Conservation (phyloP, 768 basidiomycete genomes). For the Boletus eberwhitei region DNA sequence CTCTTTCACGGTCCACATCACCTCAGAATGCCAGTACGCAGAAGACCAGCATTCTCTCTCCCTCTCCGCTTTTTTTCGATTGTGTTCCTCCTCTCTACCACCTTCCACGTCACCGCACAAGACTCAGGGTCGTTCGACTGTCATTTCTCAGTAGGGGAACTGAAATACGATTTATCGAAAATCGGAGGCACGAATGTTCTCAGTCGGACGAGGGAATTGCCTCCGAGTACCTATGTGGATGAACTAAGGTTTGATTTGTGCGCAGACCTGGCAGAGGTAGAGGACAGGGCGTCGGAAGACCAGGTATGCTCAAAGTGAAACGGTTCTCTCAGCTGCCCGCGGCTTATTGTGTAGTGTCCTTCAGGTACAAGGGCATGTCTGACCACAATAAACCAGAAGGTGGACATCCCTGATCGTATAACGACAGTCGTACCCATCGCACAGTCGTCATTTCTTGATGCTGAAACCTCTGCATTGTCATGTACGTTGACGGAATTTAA, state of each 20-base stretch:
- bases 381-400: constrained; percentile 61
- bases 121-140: constrained; percentile 52
- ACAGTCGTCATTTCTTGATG: constrained; percentile 30
- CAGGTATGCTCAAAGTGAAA: constrained; percentile 50
- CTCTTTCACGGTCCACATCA: not conserved
- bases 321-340: constrained; percentile 1
- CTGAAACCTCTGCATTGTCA: constrained; percentile 27
- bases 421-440: constrained; percentile 76
- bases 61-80: constrained; percentile 7
- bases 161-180: constrained; percentile 57
- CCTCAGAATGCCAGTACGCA: constrained; percentile 23
- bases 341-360: constrained; percentile 50
- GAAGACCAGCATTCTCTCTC: constrained; percentile 2
- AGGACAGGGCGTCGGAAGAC: constrained; percentile 51
- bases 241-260: constrained; percentile 68
- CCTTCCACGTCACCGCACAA: constrained; percentile 32
- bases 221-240: constrained; percentile 63
- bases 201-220: constrained; percentile 50
- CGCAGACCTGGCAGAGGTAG: constrained; percentile 46
- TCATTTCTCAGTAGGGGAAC: constrained; percentile 35
- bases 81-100: constrained; percentile 19
- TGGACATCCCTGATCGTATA: constrained; percentile 53
- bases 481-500: constrained; percentile 35
- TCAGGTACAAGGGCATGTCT: constrained; percentile 71
- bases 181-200: constrained; percentile 52